Evolutionary conservation across 1,139 yeast genomes (phyloP).

Genomic region (Candida tetrigidarum): DNA sequence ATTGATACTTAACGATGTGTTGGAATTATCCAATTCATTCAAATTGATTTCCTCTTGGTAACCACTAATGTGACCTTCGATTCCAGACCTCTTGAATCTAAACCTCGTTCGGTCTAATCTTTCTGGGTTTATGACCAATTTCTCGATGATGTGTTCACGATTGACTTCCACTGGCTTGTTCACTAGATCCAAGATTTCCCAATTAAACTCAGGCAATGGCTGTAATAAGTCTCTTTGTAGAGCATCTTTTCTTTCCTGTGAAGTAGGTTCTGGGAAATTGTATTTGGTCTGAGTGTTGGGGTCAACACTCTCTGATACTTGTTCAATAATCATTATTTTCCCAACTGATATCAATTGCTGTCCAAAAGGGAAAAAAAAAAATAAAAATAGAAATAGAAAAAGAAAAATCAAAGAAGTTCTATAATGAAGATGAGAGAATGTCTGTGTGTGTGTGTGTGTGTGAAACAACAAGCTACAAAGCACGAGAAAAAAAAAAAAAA

Average conservation of each 20-base stretch:
- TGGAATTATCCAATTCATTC: conserved; percentile 49
- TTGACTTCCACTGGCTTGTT: conserved; percentile 46
- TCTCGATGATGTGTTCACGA: conserved; percentile 37
- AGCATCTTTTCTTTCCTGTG: conserved; percentile 13
- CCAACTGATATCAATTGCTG: neutral
- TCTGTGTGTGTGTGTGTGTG: too few relatives aligned
- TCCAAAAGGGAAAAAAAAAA: neutral
- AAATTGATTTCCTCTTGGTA: conserved; percentile 64
- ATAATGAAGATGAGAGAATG: too few relatives aligned
- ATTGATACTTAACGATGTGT: conserved; percentile 72
- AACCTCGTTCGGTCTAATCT: conserved; percentile 58
- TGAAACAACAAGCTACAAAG: neutral
- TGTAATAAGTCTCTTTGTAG: conserved; percentile 31
- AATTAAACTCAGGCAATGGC: conserved; percentile 55
- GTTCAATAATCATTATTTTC: conserved; percentile 12
- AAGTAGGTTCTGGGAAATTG: conserved; percentile 9
- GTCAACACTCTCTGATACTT: conserved; percentile 9
- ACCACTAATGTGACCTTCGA: conserved; percentile 67
- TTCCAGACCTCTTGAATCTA: conserved; percentile 72
- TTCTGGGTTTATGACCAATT: conserved; percentile 54
- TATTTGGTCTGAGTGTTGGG: conserved; percentile 13
- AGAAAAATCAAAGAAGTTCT: too few relatives aligned
- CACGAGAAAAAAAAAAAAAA: neutral
- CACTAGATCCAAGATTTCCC: conserved; percentile 63
- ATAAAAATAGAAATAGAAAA: too few relatives aligned